Conservation (phyloP, 1,139 yeast species). For the Pichiaceae sp. region DNA sequence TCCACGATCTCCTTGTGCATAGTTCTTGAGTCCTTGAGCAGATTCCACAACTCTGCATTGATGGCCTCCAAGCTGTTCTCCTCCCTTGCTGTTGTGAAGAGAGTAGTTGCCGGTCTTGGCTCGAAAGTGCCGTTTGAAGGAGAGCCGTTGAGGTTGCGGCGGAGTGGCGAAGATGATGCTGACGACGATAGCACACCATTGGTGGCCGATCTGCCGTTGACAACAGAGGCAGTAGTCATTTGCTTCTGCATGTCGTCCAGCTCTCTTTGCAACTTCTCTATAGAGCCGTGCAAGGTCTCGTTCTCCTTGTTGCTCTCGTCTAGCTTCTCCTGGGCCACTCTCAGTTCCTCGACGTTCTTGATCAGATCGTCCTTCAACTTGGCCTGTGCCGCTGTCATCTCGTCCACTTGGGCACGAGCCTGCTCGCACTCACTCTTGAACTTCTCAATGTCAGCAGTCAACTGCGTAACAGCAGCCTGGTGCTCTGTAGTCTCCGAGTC, state of each 20-base stretch:
- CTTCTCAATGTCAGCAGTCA: conserved; percentile 49
- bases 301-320: conserved; percentile 61
- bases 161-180: conserved; percentile 22
- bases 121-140: conserved; percentile 26
- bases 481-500: conserved; percentile 41
- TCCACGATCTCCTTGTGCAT: conserved; percentile 81
- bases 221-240: conserved; percentile 13
- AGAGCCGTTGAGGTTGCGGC: conserved; percentile 8
- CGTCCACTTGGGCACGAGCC: conserved; percentile 56
- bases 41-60: conserved; percentile 62
- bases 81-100: conserved; percentile 38
- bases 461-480: conserved; percentile 38
- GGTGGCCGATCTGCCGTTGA: conserved; percentile 23
- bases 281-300: conserved; percentile 50
- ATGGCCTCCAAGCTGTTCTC: conserved; percentile 58
- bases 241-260: conserved; percentile 24
- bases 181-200: not conserved
- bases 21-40: conserved; percentile 71
- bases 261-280: conserved; percentile 51
- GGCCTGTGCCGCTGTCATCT: conserved; percentile 57
- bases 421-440: conserved; percentile 53
- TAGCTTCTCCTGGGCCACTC: conserved; percentile 52
- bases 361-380: conserved; percentile 57
- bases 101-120: conserved; percentile 49
- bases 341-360: conserved; percentile 53